A percentile compares a stretch with the other conserved stretches of the same genome.
Conservation (phyloP, 192 early-diverging fungal genomes). For the Globomyces pollinis-pini region DNA sequence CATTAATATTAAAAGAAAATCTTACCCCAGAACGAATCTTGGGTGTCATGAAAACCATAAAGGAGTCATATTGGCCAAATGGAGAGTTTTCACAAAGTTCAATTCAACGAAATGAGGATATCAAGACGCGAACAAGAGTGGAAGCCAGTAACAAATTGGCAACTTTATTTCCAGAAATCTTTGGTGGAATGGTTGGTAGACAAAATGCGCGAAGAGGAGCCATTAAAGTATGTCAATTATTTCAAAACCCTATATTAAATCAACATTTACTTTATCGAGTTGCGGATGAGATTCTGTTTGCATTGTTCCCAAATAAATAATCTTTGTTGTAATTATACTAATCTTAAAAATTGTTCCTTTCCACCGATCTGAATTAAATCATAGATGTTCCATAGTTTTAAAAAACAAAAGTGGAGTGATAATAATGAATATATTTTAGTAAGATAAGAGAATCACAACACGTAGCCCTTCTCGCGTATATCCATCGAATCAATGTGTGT, state of each 20-base stretch:
- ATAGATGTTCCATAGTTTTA: no score
- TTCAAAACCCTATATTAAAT: constrained; percentile 73
- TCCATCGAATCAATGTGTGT: no score
- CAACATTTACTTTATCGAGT: constrained; percentile 68
- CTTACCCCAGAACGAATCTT: background rate
- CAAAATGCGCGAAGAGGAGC: constrained; percentile 77
- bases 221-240: constrained; percentile 49
- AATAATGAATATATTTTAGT: no score
- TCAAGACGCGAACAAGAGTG: constrained; percentile 26
- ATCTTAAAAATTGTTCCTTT: no score
- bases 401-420: no score
- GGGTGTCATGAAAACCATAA: constrained; percentile 5
- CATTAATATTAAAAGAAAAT: constrained; percentile 17
- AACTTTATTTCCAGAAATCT: constrained; percentile 36
- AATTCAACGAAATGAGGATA: constrained; percentile 32
- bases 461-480: no score
- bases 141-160: constrained; percentile 17
- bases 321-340: no score
- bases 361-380: no score
- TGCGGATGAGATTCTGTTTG: constrained; percentile 64
- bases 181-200: constrained; percentile 73
- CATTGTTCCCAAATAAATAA: constrained; percentile 41
- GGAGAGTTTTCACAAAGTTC: constrained; percentile 19
- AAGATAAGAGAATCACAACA: no score
- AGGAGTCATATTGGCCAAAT: constrained; percentile 46